Evolutionary conservation across 306 rosid genomes (phyloP), one percentile per base, ranked within the genome.

Genomic region (Quercus agrifolia): DNA sequence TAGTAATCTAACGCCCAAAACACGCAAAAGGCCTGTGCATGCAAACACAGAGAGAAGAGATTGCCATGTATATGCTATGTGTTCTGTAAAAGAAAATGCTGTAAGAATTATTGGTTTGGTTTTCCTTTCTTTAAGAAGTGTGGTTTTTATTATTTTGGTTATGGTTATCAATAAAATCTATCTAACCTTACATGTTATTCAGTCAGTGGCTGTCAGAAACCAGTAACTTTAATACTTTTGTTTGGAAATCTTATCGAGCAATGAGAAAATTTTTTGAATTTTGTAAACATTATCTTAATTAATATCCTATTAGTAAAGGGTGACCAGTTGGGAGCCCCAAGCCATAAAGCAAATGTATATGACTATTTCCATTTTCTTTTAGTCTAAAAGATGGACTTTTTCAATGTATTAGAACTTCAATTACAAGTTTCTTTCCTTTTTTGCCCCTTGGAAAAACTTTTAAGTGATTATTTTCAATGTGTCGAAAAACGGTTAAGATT

Each of bases 171-270:
- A 27, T 56, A 55, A 41, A 49, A 63, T 78, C 73, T 73, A 77
- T 68, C 44, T 44, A 67, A 19, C 73, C 71, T 62, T 46, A 72
- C 68, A 79, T 72, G 78, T 76, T 75, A 74, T 71, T 62, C 73
- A 56, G 75, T 75, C 59, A 33, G 80, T 71, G 81, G 74, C 51
- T 64, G 61, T 64, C 72, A 72, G 68, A 55, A 78, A 35, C 55
- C 28, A 11, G 31, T 70, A 38, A 35, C 25, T 49, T 49, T 49
- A 49, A 56, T 9, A 76, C 49, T 59, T 54, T 55, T 70, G 49
- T 55, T 70, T 41, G 58, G 72, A 51, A 79, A 85, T 88, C 87
- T 83, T 74, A 83, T 80, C 76, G 82, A 81, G 82, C 83, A 55
- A 58, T 76, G 83, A 63, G 84, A 72, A 76, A 69, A 81, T 77